Evolutionary conservation across 1,284 basidiomycete species (phyloP), one percentile per base, ranked within the genome.

Genomic region (Sanghuangporus sanghuang): DNA sequence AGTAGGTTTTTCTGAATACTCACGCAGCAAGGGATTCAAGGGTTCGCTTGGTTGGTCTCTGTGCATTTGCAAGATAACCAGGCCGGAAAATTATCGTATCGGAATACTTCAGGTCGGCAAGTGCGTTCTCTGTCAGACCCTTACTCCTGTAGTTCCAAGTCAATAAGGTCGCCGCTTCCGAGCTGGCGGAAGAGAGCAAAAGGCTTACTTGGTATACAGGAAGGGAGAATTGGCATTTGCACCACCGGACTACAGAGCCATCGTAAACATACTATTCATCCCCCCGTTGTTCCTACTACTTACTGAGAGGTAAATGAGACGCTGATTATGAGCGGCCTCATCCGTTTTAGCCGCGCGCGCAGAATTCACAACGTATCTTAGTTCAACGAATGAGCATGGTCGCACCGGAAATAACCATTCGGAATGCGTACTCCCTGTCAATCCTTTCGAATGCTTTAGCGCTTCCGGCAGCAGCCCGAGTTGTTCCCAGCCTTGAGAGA

Each of bases 81-180:
- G 78, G 78, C 4, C 75, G 69, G 67, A 77, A 72, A 49, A 78
- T 69, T 61, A 77, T 70, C 3, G 73, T 73, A 12, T 76, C 72
- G 6, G 64, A 36, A 64, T 76, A 79, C 14, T 72, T 73, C 2
- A 78, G 60, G 5, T 62, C 63, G 2, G 76, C 75, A 35, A 80
- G 69, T 0, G 69, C 74, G 59, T 76, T 70, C 66, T 80, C 78
- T 4, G 78, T 79, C 39, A 74, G 54, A 16, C 78, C 77, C 69
- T 79, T 78, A 62, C 69, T 73, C 66, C 72, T 71, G 35, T n/a
- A 14, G 27, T 52, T 27, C 12, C 9, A 14, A 52, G 23, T 23
- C 18, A 52, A 35, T n/a, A 32, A 32, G 27, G 27, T 32, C 27
- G 23, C 18, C 50, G 35, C 27, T 52, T 11, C n/a, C 18, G 44